Percentiles rank a stretch among this genome's conserved stretches.
phyloP scores from a whole-genome alignment of 2,329 filamentous ascomycete genomes.

The Elsinoe arachidis region DNA sequence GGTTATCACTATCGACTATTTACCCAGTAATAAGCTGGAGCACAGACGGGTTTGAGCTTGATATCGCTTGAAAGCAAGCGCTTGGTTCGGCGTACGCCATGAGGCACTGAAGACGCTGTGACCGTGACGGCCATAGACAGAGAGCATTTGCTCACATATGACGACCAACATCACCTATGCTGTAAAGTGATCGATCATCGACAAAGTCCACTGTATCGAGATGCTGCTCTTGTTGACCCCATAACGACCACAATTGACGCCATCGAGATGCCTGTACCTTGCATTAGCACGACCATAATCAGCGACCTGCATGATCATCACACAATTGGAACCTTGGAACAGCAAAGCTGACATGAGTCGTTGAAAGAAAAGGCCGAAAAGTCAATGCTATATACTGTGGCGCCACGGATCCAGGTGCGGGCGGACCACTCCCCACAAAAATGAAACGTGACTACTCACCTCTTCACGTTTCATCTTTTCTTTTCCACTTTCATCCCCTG shows the following conservation, averaged over 20 bases:
- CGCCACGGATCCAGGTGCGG: background rate
- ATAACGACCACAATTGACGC: background rate
- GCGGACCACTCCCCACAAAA: slow-evolving; percentile 3
- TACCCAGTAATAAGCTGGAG: background rate
- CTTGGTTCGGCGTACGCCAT: background rate
- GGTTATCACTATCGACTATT: background rate
- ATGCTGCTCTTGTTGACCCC: background rate
- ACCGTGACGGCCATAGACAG: background rate
- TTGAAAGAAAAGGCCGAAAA: background rate
- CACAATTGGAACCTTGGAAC: background rate
- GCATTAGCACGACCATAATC: background rate
- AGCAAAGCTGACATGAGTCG: slow-evolving; percentile 1
- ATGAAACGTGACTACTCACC: background rate
- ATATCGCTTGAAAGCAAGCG: background rate
- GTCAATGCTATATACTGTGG: background rate
- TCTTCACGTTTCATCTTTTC: slow-evolving; percentile 5
- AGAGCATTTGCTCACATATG: background rate
- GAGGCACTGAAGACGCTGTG: background rate
- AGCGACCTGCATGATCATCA: background rate
- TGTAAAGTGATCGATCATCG: background rate
- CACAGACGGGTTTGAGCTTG: slow-evolving; percentile 9
- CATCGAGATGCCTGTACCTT: slow-evolving; percentile 1
- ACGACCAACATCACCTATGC: background rate
- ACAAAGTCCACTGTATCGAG: background rate
- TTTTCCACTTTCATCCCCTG: background rate